phyloP scores from a whole-genome alignment of 2,329 filamentous ascomycete species.

The Stemphylium vesicarium region DNA sequence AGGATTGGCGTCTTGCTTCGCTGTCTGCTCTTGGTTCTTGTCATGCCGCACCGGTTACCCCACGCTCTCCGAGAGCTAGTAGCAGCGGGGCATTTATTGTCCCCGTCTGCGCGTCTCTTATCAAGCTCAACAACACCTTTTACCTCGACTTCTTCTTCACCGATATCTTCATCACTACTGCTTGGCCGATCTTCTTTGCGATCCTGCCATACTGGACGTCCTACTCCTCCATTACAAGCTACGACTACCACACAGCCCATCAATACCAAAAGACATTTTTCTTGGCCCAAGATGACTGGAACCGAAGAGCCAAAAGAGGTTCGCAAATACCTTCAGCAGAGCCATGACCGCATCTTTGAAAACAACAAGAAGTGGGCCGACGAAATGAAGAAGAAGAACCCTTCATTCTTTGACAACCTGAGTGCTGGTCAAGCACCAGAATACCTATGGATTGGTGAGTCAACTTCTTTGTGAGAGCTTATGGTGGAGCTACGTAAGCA shows the following conservation, averaged over 20 bases:
- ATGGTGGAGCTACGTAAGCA: not conserved
- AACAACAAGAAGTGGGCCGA: conserved; percentile 72
- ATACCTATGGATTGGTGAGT: conserved; percentile 62
- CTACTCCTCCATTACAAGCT: conserved; percentile 2
- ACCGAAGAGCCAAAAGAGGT: conserved; percentile 33
- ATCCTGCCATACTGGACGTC: conserved; percentile 5
- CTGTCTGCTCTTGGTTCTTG: conserved; percentile 6
- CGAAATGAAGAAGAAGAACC: conserved; percentile 64
- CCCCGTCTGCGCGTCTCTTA: conserved; percentile 12
- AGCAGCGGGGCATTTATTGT: conserved; percentile 18
- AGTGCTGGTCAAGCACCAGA: conserved; percentile 70
- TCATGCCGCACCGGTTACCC: conserved; percentile 32
- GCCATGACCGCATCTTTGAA: conserved; percentile 71
- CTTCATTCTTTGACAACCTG: conserved; percentile 70
- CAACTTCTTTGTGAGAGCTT: not conserved
- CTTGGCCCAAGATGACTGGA: conserved; percentile 28
- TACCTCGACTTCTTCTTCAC: conserved; percentile 1
- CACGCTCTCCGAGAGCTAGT: conserved; percentile 28
- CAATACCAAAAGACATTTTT: conserved; percentile 11
- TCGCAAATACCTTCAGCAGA: conserved; percentile 63
- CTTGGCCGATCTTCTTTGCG: conserved; percentile 3
- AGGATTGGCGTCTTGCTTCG: conserved; percentile 18
- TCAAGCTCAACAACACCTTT: conserved; percentile 7
- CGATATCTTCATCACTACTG: not conserved
- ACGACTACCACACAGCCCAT: not conserved